Percentiles rank a stretch among this genome's conserved stretches.
Evolutionary conservation across 768 basidiomycete genomes (phyloP).

Genomic region (Mycena crocata): DNA sequence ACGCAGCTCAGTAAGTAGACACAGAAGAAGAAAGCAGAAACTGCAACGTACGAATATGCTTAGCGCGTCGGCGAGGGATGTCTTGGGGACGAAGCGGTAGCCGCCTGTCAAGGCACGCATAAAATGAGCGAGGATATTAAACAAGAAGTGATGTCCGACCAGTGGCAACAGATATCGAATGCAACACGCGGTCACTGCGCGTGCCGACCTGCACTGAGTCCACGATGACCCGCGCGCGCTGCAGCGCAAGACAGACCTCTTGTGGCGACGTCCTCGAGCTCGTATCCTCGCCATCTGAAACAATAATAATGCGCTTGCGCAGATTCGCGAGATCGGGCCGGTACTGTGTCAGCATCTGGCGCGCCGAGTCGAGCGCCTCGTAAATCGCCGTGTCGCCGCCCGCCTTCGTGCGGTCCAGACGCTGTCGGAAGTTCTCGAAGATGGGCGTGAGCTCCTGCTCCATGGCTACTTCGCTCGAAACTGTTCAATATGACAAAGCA

Average conservation of each 20-base stretch:
- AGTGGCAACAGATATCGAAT: slow-evolving; percentile 43
- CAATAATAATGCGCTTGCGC: slow-evolving; percentile 41
- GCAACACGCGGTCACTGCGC: slow-evolving; percentile 30
- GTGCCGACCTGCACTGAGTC: slow-evolving; percentile 45
- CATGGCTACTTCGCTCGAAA: slow-evolving; percentile 34
- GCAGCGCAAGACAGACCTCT: slow-evolving; percentile 37
- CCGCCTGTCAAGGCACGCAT: slow-evolving; percentile 37
- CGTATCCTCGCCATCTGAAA: slow-evolving; percentile 45
- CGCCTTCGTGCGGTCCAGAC: slow-evolving; percentile 33
- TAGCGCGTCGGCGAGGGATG: slow-evolving; percentile 42
- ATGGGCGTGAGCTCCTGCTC: slow-evolving; percentile 40
- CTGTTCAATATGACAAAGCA: too few species aligned
- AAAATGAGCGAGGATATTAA: background rate
- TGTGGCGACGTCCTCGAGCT: slow-evolving; percentile 26
- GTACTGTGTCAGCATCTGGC: slow-evolving; percentile 34
- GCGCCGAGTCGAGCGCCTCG: slow-evolving; percentile 41
- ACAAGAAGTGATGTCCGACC: slow-evolving; percentile 16
- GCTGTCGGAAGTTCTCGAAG: slow-evolving; percentile 41
- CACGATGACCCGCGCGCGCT: slow-evolving; percentile 36
- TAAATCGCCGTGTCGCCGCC: slow-evolving; percentile 41
- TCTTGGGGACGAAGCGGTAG: slow-evolving; percentile 42
- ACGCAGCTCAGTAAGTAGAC: too few species aligned
- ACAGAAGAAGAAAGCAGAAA: background rate
- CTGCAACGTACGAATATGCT: slow-evolving; percentile 41
- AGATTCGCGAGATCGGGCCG: slow-evolving; percentile 39